Percentiles rank a stretch among this genome's conserved stretches.
phyloP scores from a whole-genome alignment of 106 monocot genomes.

The Cymbidium sinense region DNA sequence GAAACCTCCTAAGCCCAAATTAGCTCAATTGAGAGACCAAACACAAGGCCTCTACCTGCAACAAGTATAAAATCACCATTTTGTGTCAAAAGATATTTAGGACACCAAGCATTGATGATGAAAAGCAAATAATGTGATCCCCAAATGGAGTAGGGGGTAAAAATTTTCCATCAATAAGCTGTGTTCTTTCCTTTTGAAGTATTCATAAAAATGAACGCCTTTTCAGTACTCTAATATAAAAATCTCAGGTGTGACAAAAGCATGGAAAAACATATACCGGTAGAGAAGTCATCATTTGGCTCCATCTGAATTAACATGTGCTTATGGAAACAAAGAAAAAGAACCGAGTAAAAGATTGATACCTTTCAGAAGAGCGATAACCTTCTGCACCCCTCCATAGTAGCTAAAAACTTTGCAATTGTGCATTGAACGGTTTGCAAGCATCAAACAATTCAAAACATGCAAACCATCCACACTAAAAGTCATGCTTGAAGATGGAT shows the following conservation, averaged over 20 bases:
- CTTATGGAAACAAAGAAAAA: background rate
- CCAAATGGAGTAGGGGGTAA: background rate
- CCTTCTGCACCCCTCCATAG: constrained; percentile 95
- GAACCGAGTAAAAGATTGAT: background rate
- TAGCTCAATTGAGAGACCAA: too few relatives aligned
- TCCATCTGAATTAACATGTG: background rate
- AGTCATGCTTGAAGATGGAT: constrained; percentile 34
- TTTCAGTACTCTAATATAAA: background rate
- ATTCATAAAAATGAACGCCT: background rate
- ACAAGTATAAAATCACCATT: too few relatives aligned
- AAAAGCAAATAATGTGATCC: too few relatives aligned
- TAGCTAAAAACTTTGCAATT: constrained; percentile 94
- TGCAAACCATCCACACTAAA: constrained; percentile 54
- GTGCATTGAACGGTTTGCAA: constrained; percentile 74
- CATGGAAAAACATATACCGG: background rate
- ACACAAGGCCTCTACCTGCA: too few relatives aligned
- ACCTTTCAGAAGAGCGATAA: constrained; percentile 96
- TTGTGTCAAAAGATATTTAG: too few relatives aligned
- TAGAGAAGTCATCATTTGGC: background rate
- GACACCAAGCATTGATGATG: too few relatives aligned
- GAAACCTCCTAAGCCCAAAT: too few relatives aligned
- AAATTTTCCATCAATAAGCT: background rate
- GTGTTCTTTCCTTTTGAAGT: background rate
- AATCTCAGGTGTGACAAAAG: background rate
- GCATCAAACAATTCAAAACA: constrained; percentile 56